Conservation (phyloP, 1,284 basidiomycete species). For the Rhodotorula sp. region DNA sequence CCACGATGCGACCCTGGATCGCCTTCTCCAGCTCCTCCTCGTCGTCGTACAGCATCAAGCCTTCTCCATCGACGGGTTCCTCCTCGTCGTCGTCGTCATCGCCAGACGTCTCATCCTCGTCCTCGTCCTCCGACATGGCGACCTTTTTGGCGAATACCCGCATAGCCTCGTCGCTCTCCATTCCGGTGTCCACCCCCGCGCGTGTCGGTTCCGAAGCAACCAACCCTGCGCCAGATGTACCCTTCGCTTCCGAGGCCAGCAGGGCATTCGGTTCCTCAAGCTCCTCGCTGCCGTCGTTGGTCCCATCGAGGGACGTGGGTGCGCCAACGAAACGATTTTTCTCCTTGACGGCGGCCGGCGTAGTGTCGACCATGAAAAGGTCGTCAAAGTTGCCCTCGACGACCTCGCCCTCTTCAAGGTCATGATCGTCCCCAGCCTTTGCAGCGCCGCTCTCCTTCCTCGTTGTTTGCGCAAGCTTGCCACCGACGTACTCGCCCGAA, state of each 20-base stretch:
- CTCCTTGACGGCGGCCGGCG: conserved; percentile 23
- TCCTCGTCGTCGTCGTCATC: conserved; percentile 14
- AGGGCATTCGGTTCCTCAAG: neutral
- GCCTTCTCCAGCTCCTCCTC: conserved; percentile 30
- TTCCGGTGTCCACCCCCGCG: neutral
- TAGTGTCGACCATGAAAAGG: conserved; percentile 37
- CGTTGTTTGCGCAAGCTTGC: neutral
- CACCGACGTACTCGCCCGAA: too few relatives aligned
- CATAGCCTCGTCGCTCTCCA: conserved; percentile 19
- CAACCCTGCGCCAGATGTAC: neutral
- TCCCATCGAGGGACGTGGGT: neutral
- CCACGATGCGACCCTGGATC: conserved; percentile 36
- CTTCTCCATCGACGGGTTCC: neutral
- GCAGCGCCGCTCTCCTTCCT: neutral
- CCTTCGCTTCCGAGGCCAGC: neutral
- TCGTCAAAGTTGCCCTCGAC: conserved; percentile 34
- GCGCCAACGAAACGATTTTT: conserved; percentile 11
- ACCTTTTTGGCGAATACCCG: conserved; percentile 19
- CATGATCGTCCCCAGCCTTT: neutral
- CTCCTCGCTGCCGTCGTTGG: neutral
- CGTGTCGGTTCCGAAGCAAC: neutral
- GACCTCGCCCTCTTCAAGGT: conserved; percentile 31
- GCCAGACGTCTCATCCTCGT: neutral
- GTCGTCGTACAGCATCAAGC: conserved; percentile 25
- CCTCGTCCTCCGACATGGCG: conserved; percentile 2